Conservation (phyloP, 2,329 filamentous ascomycete species). For the Torrubiellomyces zombiae region DNA sequence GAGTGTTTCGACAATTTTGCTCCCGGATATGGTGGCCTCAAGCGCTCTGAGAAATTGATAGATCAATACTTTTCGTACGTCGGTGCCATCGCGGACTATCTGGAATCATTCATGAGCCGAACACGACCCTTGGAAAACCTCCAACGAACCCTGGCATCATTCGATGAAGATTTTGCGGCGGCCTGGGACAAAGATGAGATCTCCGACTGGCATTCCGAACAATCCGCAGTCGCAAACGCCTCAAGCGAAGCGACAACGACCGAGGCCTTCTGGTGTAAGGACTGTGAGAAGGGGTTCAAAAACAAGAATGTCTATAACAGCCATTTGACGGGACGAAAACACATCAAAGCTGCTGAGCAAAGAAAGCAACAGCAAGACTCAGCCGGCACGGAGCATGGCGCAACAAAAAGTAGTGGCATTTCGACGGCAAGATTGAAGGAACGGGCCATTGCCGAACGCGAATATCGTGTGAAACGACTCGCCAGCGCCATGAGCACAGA, state of each 20-base stretch:
- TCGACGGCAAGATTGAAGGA: conserved; percentile 57
- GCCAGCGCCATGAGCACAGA: conserved; percentile 72
- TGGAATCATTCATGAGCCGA: conserved; percentile 75
- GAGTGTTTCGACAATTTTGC: conserved; percentile 80
- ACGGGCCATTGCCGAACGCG: conserved; percentile 74
- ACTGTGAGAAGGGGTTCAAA: conserved; percentile 88
- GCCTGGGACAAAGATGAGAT: conserved; percentile 70
- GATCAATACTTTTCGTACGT: conserved; percentile 89
- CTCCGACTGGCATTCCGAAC: conserved; percentile 57
- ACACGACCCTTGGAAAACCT: conserved; percentile 76
- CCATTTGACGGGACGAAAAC: conserved; percentile 82
- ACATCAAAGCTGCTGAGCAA: conserved; percentile 65
- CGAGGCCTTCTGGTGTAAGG: conserved; percentile 72
- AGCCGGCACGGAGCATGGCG: conserved; percentile 12
- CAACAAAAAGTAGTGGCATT: conserved; percentile 9
- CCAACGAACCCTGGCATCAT: conserved; percentile 56
- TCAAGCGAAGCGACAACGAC: conserved; percentile 14
- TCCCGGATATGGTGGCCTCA: conserved; percentile 55
- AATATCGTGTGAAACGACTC: conserved; percentile 67
- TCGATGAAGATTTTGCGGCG: conserved; percentile 71
- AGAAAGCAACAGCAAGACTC: conserved; percentile 33
- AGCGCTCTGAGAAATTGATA: conserved; percentile 69
- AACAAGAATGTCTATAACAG: conserved; percentile 89
- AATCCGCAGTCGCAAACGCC: conserved; percentile 19
- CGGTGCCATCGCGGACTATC: conserved; percentile 60